These are phyloP conservation scores for Diaporthe sp. DNA, from an alignment of 2,329 filamentous ascomycete species.

Conservation along the genomic window DNA sequence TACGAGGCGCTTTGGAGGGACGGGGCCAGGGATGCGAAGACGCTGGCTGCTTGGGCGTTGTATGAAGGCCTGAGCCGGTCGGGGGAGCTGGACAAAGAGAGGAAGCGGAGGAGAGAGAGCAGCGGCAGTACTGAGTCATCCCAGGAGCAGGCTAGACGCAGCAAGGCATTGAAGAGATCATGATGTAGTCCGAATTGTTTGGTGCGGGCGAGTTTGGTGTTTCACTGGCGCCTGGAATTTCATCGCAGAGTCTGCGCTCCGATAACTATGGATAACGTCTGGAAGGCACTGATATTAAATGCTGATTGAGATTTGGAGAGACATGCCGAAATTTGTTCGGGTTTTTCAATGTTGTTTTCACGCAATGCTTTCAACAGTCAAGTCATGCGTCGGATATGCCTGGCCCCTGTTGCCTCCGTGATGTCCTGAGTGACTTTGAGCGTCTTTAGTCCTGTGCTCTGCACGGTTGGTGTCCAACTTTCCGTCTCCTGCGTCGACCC, in stretches of 20 bases:
- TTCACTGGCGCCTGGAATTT: not conserved
- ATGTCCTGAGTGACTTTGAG: too few relatives aligned
- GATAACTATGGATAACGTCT: too few relatives aligned
- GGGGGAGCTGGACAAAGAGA: not conserved
- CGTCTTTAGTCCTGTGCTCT: not conserved
- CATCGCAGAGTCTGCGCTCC: not conserved
- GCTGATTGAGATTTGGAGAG: not conserved
- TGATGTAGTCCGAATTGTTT: not conserved
- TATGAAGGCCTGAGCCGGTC: conserved; percentile 61
- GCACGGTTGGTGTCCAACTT: not conserved
- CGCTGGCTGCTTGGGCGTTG: conserved; percentile 71
- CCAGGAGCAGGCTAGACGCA: not conserved
- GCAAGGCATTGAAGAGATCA: not conserved
- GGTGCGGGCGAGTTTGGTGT: not conserved
- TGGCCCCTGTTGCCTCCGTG: not conserved
- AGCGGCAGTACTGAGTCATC: not conserved
- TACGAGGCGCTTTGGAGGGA: conserved; percentile 70
- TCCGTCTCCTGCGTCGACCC: too few relatives aligned
- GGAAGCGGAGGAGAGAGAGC: conserved; percentile 4
- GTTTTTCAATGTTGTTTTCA: not conserved
- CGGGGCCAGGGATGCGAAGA: conserved; percentile 70
- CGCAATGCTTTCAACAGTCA: not conserved
- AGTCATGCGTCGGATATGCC: not conserved
- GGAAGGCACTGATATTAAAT: not conserved
- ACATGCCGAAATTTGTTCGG: too few relatives aligned